These are phyloP conservation scores for Oidiodendron maius DNA, from an alignment of 495 filamentous ascomycete species.

Conservation along the genomic window DNA sequence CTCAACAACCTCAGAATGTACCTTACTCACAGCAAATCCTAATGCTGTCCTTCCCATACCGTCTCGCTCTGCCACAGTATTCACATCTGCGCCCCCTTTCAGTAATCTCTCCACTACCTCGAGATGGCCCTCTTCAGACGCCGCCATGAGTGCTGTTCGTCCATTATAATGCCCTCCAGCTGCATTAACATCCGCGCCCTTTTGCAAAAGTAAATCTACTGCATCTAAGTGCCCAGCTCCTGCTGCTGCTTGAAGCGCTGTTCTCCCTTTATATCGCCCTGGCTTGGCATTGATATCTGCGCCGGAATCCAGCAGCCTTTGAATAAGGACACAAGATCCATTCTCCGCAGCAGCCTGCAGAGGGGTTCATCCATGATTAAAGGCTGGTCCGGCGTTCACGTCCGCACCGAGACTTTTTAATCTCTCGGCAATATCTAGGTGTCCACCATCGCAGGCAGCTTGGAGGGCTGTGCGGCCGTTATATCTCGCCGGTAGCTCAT, in stretches of 20 bases:
- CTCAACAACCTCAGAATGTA: slow-evolving; percentile 19
- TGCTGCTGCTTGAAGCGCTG: too few species aligned
- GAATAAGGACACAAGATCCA: too few species aligned
- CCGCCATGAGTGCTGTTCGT: slow-evolving; percentile 1
- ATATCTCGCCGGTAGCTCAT: not conserved
- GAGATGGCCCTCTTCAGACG: slow-evolving; percentile 14
- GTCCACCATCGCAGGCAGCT: slow-evolving; percentile 16
- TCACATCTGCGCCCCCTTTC: slow-evolving; percentile 16
- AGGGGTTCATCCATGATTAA: slow-evolving; percentile 6
- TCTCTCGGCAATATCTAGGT: not conserved
- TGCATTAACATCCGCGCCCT: slow-evolving; percentile 4
- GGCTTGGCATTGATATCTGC: too few species aligned
- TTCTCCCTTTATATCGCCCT: too few species aligned
- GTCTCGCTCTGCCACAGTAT: slow-evolving; percentile 11
- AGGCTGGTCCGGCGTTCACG: slow-evolving; percentile 2
- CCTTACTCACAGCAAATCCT: slow-evolving; percentile 24
- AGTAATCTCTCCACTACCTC: not conserved
- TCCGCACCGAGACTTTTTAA: slow-evolving; percentile 3
- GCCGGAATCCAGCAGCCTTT: too few species aligned
- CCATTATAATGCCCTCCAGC: not conserved
- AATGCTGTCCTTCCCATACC: slow-evolving; percentile 22
- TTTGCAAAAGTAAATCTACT: not conserved
- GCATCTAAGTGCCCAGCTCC: not conserved
- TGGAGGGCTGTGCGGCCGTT: slow-evolving; percentile 15
- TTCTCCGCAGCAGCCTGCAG: slow-evolving; percentile 21